phyloP scores from a whole-genome alignment of 1,284 basidiomycete species.

The Pyrrhoderma lamaoense region DNA sequence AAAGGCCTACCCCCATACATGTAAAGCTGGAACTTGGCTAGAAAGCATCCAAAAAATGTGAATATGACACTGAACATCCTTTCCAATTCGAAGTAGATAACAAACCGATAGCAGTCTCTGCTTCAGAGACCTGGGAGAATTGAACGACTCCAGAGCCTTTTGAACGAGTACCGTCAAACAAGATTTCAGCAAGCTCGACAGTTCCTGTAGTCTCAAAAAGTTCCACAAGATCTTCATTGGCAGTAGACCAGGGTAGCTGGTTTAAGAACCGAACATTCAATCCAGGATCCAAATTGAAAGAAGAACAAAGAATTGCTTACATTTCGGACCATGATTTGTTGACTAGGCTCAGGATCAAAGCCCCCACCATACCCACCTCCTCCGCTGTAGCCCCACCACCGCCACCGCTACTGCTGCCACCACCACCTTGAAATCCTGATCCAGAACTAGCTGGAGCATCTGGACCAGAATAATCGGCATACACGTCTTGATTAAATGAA shows the following conservation, averaged over 20 bases:
- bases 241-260: constrained; percentile 95
- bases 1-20: constrained; percentile 86
- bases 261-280: background rate
- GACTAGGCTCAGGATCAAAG: constrained; percentile 65
- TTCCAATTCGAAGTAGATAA: constrained; percentile 4
- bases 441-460: constrained; percentile 33
- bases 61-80: too few species aligned
- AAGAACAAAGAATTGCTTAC: constrained; percentile 42
- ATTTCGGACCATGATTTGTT: constrained; percentile 97
- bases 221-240: constrained; percentile 98
- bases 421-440: constrained; percentile 36
- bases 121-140: constrained; percentile 82
- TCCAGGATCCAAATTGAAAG: constrained; percentile 9
- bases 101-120: constrained; percentile 87
- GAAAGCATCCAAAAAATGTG: constrained; percentile 4
- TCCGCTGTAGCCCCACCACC: constrained; percentile 31
- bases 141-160: constrained; percentile 95
- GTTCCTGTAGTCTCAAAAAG: constrained; percentile 96
- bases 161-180: constrained; percentile 84
- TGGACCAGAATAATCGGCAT: constrained; percentile 76
- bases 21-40: constrained; percentile 87
- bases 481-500: constrained; percentile 72
- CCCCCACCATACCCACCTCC: constrained; percentile 16
- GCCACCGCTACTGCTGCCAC: constrained; percentile 32
- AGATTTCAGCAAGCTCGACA: constrained; percentile 89